Base-by-base conservation (phyloP, 208 protist genomes). In the Vickermania ingenoplastis region DNA sequence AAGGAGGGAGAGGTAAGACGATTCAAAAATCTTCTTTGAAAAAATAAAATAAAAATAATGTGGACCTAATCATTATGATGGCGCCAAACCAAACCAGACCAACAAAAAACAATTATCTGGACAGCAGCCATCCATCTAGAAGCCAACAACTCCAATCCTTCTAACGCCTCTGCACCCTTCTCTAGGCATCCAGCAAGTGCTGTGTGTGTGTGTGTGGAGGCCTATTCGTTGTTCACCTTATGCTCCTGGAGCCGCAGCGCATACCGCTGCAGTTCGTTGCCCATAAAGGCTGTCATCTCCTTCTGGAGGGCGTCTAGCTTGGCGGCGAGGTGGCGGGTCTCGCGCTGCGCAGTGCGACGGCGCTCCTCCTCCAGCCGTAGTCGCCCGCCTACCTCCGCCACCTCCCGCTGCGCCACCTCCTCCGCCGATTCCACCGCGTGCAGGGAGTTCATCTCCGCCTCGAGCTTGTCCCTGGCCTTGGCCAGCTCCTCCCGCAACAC, bases 401-500 rank as follows among this genome's bases (percentile, higher is more conserved):
- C 50, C 31, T 71, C 36, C 3, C n/a, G 30, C 36, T 65, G 63
- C 59, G 70, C 41, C 25, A 31, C 45, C 54, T 69, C 55, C 13
- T 72, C 59, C 49, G 45, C 27, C 1, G 28, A 50, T 22, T 56
- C 49, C 61, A 63, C 63, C 25, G 41, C 58, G 5, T 50, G 48
- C 3, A 71, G 55, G 2, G 50, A 62, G 5, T 3, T 29, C 50
- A 62, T 61, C 36, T 71, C 59, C 31, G 52, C 50, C 24, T 59
- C 55, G 3, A 69, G 36, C 3, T 53, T 17, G 2, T 41, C 49
- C 1, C 57, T 27, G n/a, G 48, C 3, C 23, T 58, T 22, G 3
- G 54, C 41, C 27, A 77, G 63, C 23, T 69, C 57, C 45, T 56
- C 2, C 56, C 68, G 55, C 31, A 73, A 64, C 25, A n/a, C 57